Base-by-base conservation (phyloP, 1,284 basidiomycete genomes). In the Cryptococcus sp. region DNA sequence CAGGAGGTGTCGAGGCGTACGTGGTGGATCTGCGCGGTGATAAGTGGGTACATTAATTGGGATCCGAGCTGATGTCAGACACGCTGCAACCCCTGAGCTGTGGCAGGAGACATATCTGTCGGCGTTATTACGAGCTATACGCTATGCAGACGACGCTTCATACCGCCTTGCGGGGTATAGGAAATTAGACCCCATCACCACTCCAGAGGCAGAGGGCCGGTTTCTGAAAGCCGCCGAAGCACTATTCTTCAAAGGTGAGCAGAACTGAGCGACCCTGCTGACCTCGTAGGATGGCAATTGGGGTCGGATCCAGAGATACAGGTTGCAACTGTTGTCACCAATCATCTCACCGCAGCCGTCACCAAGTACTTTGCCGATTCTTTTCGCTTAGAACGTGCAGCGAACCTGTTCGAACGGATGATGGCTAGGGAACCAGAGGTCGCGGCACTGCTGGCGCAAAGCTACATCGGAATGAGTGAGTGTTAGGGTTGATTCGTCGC, bases 71-170 rank as follows among this genome's bases (percentile, higher is more conserved):
- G 34, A 39, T 53, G 19, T 2, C 67, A 93, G 91, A 65, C 93
- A 96, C 69, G 91, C 95, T 75, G 89, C 93, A 5, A 93, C 92
- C 0, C 84, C 89, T 0, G 90, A 93, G 49, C 86, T 99, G 34
- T 99, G 95, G 95, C 91, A 92, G 76, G 95, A 99, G 80, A 94
- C 93, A 1, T 98, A 95, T 73, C 85, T 98, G 1, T 97, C 95
- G 3, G 93, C 94, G 0, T 77, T 97, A 15, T 83, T 99, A 3
- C 86, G 95, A 19, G 86, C 94, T 1, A 93, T 98, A 54, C 83
- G 96, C 23, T 98, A 99, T 74, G 91, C 94, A 26, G 95, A 98
- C 75, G 95, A 99, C 73, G 87, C 91, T 10, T 89, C 88, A 43
- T 95, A 96, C 76, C 85, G 87, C 65, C 81, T 98, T 6, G 93